A percentile compares a stretch with the other conserved stretches of the same genome.
These are phyloP conservation scores for Thraustotheca clavata DNA, from an alignment of 352 stramenopile species.

Conservation along the genomic window DNA sequence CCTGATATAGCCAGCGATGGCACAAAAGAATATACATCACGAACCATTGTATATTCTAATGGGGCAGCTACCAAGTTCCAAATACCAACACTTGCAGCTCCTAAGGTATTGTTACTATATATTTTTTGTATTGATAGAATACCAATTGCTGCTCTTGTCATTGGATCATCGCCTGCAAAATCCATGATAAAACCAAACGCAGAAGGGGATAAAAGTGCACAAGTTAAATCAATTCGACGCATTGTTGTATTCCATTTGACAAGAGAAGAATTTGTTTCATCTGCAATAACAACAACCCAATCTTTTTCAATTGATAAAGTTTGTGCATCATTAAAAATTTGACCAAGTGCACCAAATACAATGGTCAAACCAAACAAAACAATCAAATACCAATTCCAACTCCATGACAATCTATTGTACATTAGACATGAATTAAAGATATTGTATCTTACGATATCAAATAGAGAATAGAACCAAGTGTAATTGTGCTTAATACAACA, in stretches of 20 bases:
- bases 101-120: constrained; percentile 13
- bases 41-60: constrained; percentile 66
- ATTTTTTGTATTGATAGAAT: neutral
- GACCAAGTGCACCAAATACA: constrained; percentile 55
- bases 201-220: constrained; percentile 65
- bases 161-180: constrained; percentile 51
- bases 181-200: constrained; percentile 76
- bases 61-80: constrained; percentile 77
- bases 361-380: constrained; percentile 43
- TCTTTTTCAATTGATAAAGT: constrained; percentile 75
- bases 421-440: constrained; percentile 49
- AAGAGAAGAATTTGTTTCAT: constrained; percentile 35
- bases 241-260: constrained; percentile 67
- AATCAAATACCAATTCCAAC: constrained; percentile 41
- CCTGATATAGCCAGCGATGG: constrained; percentile 36
- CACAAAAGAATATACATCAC: constrained; percentile 52
- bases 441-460: constrained; percentile 27
- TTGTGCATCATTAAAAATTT: constrained; percentile 68
- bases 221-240: constrained; percentile 71
- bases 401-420: constrained; percentile 32
- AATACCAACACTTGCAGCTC: constrained; percentile 47
- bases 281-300: constrained; percentile 79
- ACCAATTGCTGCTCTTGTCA: constrained; percentile 45
- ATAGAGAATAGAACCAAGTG: constrained; percentile 50
- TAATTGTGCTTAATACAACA: constrained; percentile 55